Evolutionary conservation across 2,329 filamentous ascomycete genomes (phyloP).

Genomic region (Aspergillus uvarum): DNA sequence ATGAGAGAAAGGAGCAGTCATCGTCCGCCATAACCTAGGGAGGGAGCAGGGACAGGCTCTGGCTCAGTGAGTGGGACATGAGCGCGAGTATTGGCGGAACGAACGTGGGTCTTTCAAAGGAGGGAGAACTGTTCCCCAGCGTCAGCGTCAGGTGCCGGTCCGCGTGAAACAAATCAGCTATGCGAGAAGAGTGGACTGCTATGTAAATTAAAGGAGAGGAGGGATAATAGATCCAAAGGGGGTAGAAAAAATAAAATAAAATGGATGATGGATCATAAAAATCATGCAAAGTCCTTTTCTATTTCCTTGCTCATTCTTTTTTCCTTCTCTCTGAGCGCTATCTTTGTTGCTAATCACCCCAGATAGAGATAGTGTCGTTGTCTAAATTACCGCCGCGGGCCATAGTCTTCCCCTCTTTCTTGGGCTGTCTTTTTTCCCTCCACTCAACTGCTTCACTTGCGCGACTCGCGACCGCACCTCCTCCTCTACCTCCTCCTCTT

Average conservation of each 20-base stretch:
- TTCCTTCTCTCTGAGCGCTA: background rate
- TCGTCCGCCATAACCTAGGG: background rate
- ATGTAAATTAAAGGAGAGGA: background rate
- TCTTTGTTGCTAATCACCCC: background rate
- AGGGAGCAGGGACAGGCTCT: too few species aligned
- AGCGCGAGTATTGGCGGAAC: conserved; percentile 1
- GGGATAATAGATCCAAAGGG: background rate
- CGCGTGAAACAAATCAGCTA: background rate
- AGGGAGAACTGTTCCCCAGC: background rate
- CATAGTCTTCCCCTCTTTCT: background rate
- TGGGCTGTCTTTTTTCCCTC: background rate
- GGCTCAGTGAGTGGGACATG: background rate
- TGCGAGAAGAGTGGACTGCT: background rate
- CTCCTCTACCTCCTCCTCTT: background rate
- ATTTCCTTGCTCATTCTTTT: background rate
- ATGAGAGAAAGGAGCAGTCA: too few species aligned
- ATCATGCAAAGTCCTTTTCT: background rate
- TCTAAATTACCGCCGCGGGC: background rate
- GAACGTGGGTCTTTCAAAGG: conserved; percentile 1
- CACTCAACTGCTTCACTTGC: background rate
- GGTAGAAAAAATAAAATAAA: background rate
- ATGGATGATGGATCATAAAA: background rate
- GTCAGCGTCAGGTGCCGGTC: conserved; percentile 3
- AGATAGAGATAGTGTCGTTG: background rate
- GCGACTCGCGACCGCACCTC: background rate